Percentiles rank a stretch among this genome's conserved stretches.
phyloP scores from a whole-genome alignment of 1,139 yeast genomes.

The Hyphopichia burtonii region DNA sequence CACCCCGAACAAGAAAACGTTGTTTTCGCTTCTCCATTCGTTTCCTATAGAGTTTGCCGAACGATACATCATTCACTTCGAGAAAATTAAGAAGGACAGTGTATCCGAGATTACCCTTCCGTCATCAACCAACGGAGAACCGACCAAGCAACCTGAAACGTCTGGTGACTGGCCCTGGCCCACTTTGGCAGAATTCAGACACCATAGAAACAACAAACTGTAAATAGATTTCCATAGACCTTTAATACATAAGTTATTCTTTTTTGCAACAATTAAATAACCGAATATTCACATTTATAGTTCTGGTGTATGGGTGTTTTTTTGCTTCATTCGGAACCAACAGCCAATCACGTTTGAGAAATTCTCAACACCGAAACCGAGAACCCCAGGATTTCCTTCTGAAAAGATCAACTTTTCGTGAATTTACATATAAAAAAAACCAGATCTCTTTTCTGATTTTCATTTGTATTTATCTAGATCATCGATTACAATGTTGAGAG shows the following conservation, averaged over 20 bases:
- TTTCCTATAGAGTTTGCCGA: slow-evolving; percentile 39
- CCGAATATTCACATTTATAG: no score
- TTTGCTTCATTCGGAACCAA: no score
- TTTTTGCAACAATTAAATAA: not conserved
- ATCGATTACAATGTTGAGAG: slow-evolving; percentile 29
- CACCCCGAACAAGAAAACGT: slow-evolving; percentile 40
- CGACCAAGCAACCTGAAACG: not conserved
- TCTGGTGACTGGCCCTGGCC: slow-evolving; percentile 27
- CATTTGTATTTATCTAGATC: not conserved
- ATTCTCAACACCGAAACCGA: not conserved
- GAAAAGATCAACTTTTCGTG: not conserved
- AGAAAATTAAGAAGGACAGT: slow-evolving; percentile 20
- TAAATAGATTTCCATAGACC: slow-evolving; percentile 1
- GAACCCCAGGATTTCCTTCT: slow-evolving; percentile 1
- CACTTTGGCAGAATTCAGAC: slow-evolving; percentile 13
- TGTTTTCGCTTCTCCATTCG: slow-evolving; percentile 35
- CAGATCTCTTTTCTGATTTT: not conserved
- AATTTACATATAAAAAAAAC: not conserved
- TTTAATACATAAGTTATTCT: slow-evolving; percentile 1
- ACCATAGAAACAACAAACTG: slow-evolving; percentile 1
- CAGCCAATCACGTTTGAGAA: not conserved
- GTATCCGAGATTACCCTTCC: not conserved
- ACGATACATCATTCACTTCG: slow-evolving; percentile 42
- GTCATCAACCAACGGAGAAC: not conserved
- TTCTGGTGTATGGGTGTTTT: not conserved